Conservation (phyloP, 2,329 filamentous ascomycete genomes). For the Intubia oerlemansii region DNA sequence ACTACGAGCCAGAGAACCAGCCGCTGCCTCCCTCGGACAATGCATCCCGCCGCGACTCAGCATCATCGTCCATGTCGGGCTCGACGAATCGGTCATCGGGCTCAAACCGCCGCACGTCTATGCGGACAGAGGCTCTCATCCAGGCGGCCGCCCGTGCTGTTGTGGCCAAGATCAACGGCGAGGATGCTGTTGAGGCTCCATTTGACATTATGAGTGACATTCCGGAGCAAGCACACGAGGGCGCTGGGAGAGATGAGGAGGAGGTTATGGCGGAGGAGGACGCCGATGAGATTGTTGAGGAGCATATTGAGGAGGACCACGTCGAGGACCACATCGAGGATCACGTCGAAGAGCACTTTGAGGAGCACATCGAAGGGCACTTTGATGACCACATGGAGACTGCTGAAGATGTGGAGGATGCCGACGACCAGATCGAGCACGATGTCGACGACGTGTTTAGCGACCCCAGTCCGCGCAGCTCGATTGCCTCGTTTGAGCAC, state of each 20-base stretch:
- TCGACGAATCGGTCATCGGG: conserved; percentile 4
- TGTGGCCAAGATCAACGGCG: conserved; percentile 22
- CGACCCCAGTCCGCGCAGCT: conserved; percentile 33
- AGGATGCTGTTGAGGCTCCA: conserved; percentile 9
- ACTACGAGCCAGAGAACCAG: background rate
- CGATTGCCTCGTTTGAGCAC: conserved; percentile 26
- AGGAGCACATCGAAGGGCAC: conserved; percentile 4
- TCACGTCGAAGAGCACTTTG: background rate
- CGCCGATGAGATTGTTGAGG: background rate
- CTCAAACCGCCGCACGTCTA: conserved; percentile 17
- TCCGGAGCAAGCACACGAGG: background rate
- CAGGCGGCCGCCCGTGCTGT: conserved; percentile 29
- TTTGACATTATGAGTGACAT: conserved; percentile 1
- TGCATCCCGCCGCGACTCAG: too few relatives aligned
- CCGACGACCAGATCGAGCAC: conserved; percentile 35
- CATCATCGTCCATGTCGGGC: too few relatives aligned
- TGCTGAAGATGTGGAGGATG: conserved; percentile 23
- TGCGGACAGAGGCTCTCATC: conserved; percentile 28
- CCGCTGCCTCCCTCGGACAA: too few relatives aligned
- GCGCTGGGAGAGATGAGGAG: background rate
- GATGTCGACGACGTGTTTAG: conserved; percentile 41
- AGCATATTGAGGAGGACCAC: too few relatives aligned
- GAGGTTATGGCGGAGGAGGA: background rate
- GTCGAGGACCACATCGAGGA: too few relatives aligned
- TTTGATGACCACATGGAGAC: conserved; percentile 14